Evolutionary conservation across 2,329 filamentous ascomycete species (phyloP).

Genomic region (Botryotinia globosa): DNA sequence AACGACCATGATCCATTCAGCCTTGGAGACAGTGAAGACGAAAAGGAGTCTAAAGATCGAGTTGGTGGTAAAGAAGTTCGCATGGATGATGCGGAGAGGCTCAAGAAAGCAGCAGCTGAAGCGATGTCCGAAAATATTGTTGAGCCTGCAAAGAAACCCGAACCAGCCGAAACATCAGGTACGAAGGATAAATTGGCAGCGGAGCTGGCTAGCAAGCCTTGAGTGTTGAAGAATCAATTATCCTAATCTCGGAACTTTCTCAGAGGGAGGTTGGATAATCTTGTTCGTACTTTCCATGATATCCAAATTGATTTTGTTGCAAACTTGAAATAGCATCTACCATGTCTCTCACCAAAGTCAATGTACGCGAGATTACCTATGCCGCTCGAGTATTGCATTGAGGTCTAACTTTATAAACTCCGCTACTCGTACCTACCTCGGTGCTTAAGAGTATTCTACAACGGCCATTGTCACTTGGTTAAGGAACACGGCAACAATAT

Average conservation of each 20-base stretch:
- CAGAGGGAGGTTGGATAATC: background rate
- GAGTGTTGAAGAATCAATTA: background rate
- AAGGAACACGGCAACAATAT: background rate
- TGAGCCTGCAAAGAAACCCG: conserved; percentile 33
- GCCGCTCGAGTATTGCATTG: background rate
- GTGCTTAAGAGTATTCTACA: background rate
- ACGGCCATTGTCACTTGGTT: background rate
- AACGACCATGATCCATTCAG: conserved; percentile 83
- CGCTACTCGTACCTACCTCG: background rate
- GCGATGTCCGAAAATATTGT: conserved; percentile 45
- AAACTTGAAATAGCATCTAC: background rate
- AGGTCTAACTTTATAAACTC: background rate
- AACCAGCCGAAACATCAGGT: conserved; percentile 34
- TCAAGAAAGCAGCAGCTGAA: conserved; percentile 61
- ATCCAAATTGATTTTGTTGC: background rate
- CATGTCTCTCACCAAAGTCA: background rate
- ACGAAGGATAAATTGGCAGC: conserved; percentile 37
- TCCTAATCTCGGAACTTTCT: background rate
- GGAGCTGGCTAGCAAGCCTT: conserved; percentile 33
- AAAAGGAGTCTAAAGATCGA: conserved; percentile 69
- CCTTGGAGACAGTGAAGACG: conserved; percentile 91
- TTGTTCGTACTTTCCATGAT: conserved; percentile 3
- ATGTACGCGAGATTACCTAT: background rate
- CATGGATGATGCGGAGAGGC: conserved; percentile 53
- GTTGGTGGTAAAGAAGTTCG: conserved; percentile 51